Evolutionary conservation across 164 flowering plant genomes (phyloP), one percentile per base, ranked within the genome.

Genomic region (Magnolia changhungtana): DNA sequence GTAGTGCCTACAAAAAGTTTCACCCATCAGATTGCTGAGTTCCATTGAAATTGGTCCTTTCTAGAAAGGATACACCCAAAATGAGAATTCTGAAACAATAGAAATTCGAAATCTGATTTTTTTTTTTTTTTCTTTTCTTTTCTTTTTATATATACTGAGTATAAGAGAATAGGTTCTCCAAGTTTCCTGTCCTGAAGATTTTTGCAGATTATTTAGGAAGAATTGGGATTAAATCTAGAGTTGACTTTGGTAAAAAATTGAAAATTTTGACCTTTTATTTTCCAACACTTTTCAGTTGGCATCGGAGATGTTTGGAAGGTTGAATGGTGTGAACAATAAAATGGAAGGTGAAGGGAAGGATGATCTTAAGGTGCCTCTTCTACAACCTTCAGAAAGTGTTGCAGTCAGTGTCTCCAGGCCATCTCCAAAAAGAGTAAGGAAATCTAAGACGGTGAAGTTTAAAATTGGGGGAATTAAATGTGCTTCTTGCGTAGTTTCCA

Each of bases 401-500:
- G 79, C 80, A 2, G 82, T 86, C 37, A 59, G 75, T 11, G 51
- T 82, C 27, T 61, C 84, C 66, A 75, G 77, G 27, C 61, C 82
- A 37, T 58, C 65, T 74, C 66, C 65, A 1, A 73, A 66, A 3
- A 77, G 51, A 20, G 73, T 80, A 63, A 82, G 75, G 79, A 88
- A 81, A 72, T 67, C 76, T 37, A 85, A 82, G 80, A 85, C 86
- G 0, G 69, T 88, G 31, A 81, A 63, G 82, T 91, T 91, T 78
- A 88, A 76, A 82, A 82, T 91, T 23, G 72, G 78, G 50, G 89
- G 86, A 31, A 87, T 92, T 77, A 83, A 83, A 71, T 91, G 97
- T 78, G 86, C 94, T 29, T 91, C 98, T 67, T 92, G 98, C 84
- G 82, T 84, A 5, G 64, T 83, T 18, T 86, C 93, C 21, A 89